Evolutionary conservation across 805 yeast species (phyloP), one percentile per base, ranked within the genome.

Genomic region (Myxozyma geophila): DNA sequence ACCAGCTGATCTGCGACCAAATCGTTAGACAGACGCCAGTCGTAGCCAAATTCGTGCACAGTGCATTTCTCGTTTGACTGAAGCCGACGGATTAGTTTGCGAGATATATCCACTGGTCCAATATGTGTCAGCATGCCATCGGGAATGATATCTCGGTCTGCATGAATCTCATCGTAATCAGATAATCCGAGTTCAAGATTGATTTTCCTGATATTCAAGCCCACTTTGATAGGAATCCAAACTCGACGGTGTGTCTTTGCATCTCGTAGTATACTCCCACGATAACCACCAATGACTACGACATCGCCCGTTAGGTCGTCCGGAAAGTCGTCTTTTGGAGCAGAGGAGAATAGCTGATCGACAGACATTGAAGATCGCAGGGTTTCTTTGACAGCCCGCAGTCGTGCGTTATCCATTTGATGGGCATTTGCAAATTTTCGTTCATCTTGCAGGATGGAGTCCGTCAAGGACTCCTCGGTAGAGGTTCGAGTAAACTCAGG

Each of bases 211-310:
- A 91, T 78, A 69, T 89, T 87, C 57, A 92, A 81, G 0, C 97
- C 96, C 0, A 93, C 97, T 70, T 89, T 88, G 28, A 82, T 74
- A 0, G 98, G 97, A 47, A 92, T 84, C 98, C 98, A 92, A 1
- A 89, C 83, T 58, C 93, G 78, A 64, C 86, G 83, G 13, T 80
- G 75, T 0, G 96, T 87, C 12, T 77, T 77, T 0, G 83, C 72
- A 71, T 90, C 95, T 50, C 93, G 74, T 58, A 92, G 76, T 5
- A 88, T 83, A 51, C 91, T 85, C 1, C 98, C 98, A 70, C 98
- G 80, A 75, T 89, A 92, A 0, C 98, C 98, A 5, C 97, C 97
- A 74, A 92, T 63, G 1, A 92, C 79, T 1, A 92, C 83, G 1
- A 92, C 81, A 71, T 92, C 92, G 4, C 97, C 97, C 23, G 85